Conservation (phyloP, 2,329 filamentous ascomycete genomes). For the Fusarium euwallaceae region DNA sequence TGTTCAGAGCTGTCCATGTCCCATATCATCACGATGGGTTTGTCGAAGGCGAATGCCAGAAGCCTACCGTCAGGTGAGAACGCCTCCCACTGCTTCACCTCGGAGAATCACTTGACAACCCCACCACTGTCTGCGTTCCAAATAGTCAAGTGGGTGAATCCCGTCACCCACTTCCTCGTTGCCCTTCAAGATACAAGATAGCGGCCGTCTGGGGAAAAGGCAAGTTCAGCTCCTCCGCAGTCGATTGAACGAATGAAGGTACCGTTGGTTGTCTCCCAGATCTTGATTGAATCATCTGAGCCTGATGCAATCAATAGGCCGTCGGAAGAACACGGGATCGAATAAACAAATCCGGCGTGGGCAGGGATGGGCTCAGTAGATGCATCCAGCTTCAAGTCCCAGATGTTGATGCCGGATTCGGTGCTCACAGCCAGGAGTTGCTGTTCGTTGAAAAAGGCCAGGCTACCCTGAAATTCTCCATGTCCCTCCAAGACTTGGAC, state of each 20-base stretch:
- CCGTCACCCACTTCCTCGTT: no score
- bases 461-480: accelerated
- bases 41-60: not conserved
- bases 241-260: not conserved
- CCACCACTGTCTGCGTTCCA: not conserved
- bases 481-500: not conserved
- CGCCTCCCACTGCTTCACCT: not conserved
- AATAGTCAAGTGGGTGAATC: not conserved
- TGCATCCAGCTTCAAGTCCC: not conserved
- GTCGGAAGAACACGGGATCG: not conserved
- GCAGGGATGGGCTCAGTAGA: not conserved
- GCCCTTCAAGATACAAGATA: not conserved
- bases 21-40: not conserved
- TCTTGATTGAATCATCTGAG: not conserved
- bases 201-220: not conserved
- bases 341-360: not conserved
- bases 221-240: not conserved
- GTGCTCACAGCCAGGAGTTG: not conserved
- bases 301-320: not conserved
- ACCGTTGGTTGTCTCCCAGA: not conserved
- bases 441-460: not conserved
- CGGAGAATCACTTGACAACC: not conserved
- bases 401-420: accelerated
- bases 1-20: not conserved
- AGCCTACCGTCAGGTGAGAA: not conserved